These are phyloP conservation scores for Linnemannia elongata DNA, from an alignment of 192 early-diverging fungal genomes.

Conservation along the genomic window DNA sequence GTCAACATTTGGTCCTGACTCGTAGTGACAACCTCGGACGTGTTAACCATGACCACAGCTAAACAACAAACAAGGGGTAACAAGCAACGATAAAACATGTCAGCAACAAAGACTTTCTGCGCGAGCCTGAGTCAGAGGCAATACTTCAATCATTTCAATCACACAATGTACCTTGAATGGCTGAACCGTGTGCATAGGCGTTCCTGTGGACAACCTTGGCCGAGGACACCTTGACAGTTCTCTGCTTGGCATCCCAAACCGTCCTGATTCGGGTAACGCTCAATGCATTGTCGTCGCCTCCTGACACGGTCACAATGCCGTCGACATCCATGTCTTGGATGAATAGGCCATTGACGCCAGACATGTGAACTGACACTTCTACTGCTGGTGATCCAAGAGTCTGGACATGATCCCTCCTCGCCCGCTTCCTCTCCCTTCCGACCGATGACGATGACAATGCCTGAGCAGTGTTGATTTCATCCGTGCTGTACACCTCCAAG, in stretches of 20 bases:
- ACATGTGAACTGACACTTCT: slow-evolving; percentile 66
- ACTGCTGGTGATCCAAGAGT: slow-evolving; percentile 1
- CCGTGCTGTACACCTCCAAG: slow-evolving; percentile 12
- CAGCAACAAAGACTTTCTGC: background rate
- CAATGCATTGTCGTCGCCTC: slow-evolving; percentile 84
- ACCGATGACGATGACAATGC: background rate
- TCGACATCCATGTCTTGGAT: slow-evolving; percentile 31
- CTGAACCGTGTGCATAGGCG: slow-evolving; percentile 73
- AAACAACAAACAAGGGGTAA: slow-evolving; percentile 12
- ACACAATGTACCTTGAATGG: slow-evolving; percentile 69
- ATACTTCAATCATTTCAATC: background rate
- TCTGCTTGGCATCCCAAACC: slow-evolving; percentile 1
- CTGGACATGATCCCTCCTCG: slow-evolving; percentile 26
- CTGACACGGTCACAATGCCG: slow-evolving; percentile 67
- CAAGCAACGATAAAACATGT: background rate
- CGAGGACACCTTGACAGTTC: background rate
- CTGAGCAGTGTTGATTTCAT: slow-evolving; percentile 5
- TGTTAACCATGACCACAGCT: slow-evolving; percentile 60
- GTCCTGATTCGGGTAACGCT: slow-evolving; percentile 40
- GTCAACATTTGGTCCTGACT: slow-evolving; percentile 82
- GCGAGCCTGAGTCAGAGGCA: background rate
- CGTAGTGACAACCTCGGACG: slow-evolving; percentile 60
- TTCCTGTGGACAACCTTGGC: slow-evolving; percentile 35
- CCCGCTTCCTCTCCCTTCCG: slow-evolving; percentile 28
- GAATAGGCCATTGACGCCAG: slow-evolving; percentile 82